Evolutionary conservation across 176 grass and related monocot genomes (phyloP), one percentile per base, ranked within the genome.

Genomic region (Bolboschoenus planiculmis): DNA sequence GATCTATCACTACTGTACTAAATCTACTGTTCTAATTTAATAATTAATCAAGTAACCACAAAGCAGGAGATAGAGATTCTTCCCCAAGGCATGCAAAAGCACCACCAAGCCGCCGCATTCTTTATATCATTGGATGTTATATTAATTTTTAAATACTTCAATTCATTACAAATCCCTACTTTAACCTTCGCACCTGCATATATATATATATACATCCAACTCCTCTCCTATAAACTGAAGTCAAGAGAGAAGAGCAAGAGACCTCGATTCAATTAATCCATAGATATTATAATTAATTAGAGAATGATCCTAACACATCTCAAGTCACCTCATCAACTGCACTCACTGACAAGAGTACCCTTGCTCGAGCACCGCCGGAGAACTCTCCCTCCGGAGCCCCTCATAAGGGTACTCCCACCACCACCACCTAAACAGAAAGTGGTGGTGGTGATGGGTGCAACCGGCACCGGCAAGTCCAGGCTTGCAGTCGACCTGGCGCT

Each of bases 391-490:
- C 51, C 29, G 27, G 76, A n/a, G 11, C 29, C 7, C 2, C 21
- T 31, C 13, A 20, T 55, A 51, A 30, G 46, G 23, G n/a, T 77
- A 20, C 72, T 55, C 21, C 74, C 74, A 54, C 50, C 23, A 16
- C 43, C 42, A 14, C 51, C 54, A 23, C 55, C 18, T 11, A 80
- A 58, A 18, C 44, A 76, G 83, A 86, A 86, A 55, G 86, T 87
- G 55, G 51, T 83, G 55, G 54, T 83, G 27, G 68, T 87, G 39
- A 83, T 87, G 35, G 86, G 86, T 9, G 80, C 80, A 36, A 87
- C 86, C 10, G 86, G 70, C n/a, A 88, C 81, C 0, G 81, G 86
- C 44, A 88, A 88, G 58, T 84, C 86, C n/a, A 73, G 71, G 26
- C 81, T 88, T 3, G 81, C 81, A 3, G 23, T 84, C 43, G 71